These are phyloP conservation scores for Starmerella powellii DNA, from an alignment of 805 yeast genomes.

Conservation along the genomic window DNA sequence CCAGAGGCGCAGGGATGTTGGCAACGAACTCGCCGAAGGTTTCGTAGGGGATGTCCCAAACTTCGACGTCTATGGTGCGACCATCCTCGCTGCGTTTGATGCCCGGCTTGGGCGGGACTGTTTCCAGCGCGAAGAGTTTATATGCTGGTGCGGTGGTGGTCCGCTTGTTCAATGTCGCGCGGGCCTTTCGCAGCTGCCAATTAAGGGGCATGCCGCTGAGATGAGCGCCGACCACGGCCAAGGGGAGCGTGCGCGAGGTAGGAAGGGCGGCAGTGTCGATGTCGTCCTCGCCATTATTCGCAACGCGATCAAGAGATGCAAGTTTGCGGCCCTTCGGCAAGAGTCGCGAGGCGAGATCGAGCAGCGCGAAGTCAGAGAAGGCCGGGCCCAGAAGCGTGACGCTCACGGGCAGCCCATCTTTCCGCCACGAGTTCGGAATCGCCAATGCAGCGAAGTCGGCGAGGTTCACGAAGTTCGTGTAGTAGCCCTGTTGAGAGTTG, in stretches of 20 bases:
- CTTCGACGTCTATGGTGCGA: conserved; percentile 52
- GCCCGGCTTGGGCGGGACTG: conserved; percentile 84
- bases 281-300: conserved; percentile 34
- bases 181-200: conserved; percentile 83
- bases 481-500: conserved; percentile 92
- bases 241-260: conserved; percentile 38
- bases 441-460: conserved; percentile 90
- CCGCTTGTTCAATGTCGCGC: conserved; percentile 54
- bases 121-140: conserved; percentile 62
- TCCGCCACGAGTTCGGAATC: conserved; percentile 77
- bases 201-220: conserved; percentile 76
- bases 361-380: conserved; percentile 77
- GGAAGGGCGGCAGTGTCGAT: conserved; percentile 1
- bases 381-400: conserved; percentile 71
- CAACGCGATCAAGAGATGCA: conserved; percentile 37
- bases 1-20: conserved; percentile 89
- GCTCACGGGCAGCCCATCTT: conserved; percentile 84
- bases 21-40: conserved; percentile 71
- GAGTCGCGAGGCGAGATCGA: conserved; percentile 69
- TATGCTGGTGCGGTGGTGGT: conserved; percentile 64
- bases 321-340: conserved; percentile 42
- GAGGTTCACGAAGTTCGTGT: conserved; percentile 91
- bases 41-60: conserved; percentile 69
- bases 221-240: conserved; percentile 97
- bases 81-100: conserved; percentile 48